Base-by-base conservation (phyloP, 2,329 filamentous ascomycete genomes). In the Sarocladium brachiariae region DNA sequence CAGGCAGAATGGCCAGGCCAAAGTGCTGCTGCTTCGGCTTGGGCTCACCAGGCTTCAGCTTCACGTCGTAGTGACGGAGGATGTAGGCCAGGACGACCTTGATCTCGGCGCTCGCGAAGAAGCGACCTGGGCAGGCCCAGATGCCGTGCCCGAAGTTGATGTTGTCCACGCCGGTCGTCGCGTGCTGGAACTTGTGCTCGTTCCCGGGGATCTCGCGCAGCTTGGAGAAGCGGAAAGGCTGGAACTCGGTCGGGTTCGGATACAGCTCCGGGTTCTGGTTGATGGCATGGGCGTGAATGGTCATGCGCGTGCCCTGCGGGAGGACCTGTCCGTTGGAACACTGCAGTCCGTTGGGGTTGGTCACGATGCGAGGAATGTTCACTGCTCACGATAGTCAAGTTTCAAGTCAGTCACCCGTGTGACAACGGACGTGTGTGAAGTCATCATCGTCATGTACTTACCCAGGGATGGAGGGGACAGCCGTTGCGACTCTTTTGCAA, bases 171-270 rank as follows among this genome's bases (percentile, higher is more conserved):
- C 60, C 57, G 53, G 66, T 64, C 8, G 71, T 73, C 10, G 76
- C 72, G 61, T 80, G 68, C 52, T 70, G 72, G n/a, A 54, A 52
- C 3, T 56, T 52, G 16, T 57, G 55, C 7, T 60, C 60, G 37
- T 66, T 51, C 8, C 31, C 65, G 5, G 59, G 63, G 27, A 61
- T 62, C 38, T 73, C 65, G 27, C 70, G 62, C 27, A 63, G 56
- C 2, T 68, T 58, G 5, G 66, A 67, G 51, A 73, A 78, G 3
- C 75, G 67, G 55, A 74, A 74, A 0, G 73, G 65, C 46, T 77
- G 70, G 53, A 72, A 78, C 11, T 51, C 54, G 2, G 43, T 5
- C 8, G 50, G 30, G 39, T 51, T 41, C 41, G 14, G n/a, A n/a
- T 45, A 45, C 8, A 45, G 11, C 13, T 18, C 39, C 10, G 39